These are phyloP conservation scores for Solanum etuberosum DNA, from an alignment of 257 asterid genomes.

Conservation along the genomic window DNA sequence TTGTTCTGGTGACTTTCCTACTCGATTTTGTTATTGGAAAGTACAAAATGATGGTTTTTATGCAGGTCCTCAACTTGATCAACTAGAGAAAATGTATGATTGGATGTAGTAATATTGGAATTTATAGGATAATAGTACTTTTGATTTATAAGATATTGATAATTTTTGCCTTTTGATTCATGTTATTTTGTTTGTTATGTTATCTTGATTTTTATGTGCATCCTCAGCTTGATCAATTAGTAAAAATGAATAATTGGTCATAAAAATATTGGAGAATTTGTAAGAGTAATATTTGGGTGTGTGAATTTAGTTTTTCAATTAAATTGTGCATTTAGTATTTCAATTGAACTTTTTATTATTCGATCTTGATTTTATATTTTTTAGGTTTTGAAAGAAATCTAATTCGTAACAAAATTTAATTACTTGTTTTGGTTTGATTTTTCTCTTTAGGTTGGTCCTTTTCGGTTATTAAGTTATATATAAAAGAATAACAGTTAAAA, in stretches of 20 bases:
- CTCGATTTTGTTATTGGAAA: background rate
- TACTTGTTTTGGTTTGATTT: background rate
- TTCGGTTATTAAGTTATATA: too few species aligned
- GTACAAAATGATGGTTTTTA: background rate
- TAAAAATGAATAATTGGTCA: background rate
- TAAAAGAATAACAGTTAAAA: background rate
- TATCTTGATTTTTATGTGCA: too few species aligned
- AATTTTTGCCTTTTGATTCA: background rate
- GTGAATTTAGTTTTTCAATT: too few species aligned
- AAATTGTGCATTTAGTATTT: too few species aligned
- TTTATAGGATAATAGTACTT: background rate
- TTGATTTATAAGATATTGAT: background rate
- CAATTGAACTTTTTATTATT: too few species aligned
- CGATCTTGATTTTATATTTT: too few species aligned
- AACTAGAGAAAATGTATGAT: background rate
- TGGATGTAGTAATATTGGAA: background rate
- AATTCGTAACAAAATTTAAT: too few species aligned
- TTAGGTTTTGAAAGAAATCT: too few species aligned
- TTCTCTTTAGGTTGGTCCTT: background rate
- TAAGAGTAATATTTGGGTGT: too few species aligned
- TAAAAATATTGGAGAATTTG: background rate
- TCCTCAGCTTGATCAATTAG: background rate
- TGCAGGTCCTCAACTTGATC: background rate
- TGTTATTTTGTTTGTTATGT: background rate
- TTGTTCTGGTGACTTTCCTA: background rate